Conservation (phyloP, 805 yeast species). For the Candida ulmi region DNA sequence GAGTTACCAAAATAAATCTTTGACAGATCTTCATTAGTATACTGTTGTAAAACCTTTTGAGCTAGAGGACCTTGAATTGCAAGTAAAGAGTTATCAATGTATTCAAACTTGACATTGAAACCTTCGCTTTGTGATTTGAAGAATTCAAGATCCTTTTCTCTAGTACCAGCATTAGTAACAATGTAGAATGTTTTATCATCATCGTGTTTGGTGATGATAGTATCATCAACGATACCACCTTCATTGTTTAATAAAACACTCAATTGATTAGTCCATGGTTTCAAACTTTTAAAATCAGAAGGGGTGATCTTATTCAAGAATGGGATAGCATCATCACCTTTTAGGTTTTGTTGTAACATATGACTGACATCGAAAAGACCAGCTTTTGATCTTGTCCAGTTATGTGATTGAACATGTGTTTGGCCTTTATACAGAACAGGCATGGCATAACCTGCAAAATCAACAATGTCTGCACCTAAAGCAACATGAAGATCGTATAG, state of each 20-base stretch:
- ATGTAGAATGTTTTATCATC: constrained; percentile 61
- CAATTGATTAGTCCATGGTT: constrained; percentile 59
- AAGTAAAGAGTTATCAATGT: constrained; percentile 67
- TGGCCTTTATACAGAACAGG: constrained; percentile 86
- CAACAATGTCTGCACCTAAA: constrained; percentile 86
- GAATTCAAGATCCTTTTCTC: constrained; percentile 72
- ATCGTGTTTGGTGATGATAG: constrained; percentile 81
- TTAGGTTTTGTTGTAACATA: constrained; percentile 85
- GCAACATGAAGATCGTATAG: constrained; percentile 73
- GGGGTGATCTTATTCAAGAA: constrained; percentile 86
- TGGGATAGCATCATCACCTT: constrained; percentile 60
- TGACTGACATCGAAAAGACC: constrained; percentile 97
- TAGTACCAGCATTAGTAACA: constrained; percentile 95
- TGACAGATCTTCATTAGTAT: constrained; percentile 53
- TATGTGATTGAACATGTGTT: constrained; percentile 86
- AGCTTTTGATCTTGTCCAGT: constrained; percentile 84
- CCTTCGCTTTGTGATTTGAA: constrained; percentile 45
- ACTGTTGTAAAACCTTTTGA: constrained; percentile 55
- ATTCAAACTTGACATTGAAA: constrained; percentile 30
- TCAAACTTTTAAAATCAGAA: constrained; percentile 60
- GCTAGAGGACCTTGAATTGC: constrained; percentile 95
- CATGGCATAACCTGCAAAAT: constrained; percentile 95
- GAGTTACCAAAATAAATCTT: constrained; percentile 71
- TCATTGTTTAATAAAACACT: constrained; percentile 67
- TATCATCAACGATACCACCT: constrained; percentile 92